phyloP scores from a whole-genome alignment of 2,329 filamentous ascomycete species.

The Allantophomopsis cytisporea region DNA sequence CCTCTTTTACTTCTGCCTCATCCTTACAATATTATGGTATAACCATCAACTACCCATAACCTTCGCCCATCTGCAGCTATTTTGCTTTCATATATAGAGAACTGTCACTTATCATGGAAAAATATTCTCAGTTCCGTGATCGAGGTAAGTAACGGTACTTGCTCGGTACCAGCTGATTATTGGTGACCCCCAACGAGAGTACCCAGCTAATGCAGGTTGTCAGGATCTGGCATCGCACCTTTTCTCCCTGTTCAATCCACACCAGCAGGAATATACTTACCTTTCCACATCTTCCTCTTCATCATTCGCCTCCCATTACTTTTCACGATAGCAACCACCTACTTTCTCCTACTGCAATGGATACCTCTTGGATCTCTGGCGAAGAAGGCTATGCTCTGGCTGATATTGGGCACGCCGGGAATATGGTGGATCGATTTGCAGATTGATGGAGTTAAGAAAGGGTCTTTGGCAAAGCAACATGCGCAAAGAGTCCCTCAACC shows the following conservation, averaged over 20 bases:
- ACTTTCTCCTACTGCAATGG: constrained; percentile 74
- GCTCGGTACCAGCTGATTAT: not conserved
- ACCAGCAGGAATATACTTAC: constrained; percentile 44
- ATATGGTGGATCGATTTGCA: constrained; percentile 99
- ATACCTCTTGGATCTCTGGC: constrained; percentile 55
- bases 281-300: constrained; percentile 62
- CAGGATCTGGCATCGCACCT: constrained; percentile 90
- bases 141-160: constrained; percentile 37
- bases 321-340: constrained; percentile 49
- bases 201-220: constrained; percentile 10
- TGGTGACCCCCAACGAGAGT: no score
- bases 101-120: constrained; percentile 41
- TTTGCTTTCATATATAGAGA: no score
- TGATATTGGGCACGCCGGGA: constrained; percentile 73
- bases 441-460: constrained; percentile 90
- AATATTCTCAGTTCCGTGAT: constrained; percentile 63
- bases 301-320: constrained; percentile 69
- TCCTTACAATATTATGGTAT: no score
- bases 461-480: constrained; percentile 66
- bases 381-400: constrained; percentile 81
- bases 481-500: constrained; percentile 62
- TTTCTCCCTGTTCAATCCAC: constrained; percentile 74
- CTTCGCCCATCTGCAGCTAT: no score
- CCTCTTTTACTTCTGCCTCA: no score
- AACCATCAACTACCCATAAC: no score